Evolutionary conservation across 129 eudicot genomes (phyloP).

Genomic region (Artemisia annua): DNA sequence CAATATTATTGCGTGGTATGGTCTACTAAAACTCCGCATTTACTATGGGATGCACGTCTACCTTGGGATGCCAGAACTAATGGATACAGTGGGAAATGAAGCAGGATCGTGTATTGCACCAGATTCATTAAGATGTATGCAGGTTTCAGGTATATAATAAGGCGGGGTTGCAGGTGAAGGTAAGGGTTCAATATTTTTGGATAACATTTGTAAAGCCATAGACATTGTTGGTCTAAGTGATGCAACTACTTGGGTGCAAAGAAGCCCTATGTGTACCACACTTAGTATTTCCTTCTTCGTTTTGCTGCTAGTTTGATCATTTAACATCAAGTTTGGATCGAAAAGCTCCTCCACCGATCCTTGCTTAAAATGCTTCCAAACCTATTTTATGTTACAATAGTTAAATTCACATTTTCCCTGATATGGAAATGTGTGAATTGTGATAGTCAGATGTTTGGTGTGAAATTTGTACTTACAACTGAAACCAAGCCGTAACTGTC

Average conservation of each 20-base stretch:
- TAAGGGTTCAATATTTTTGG: constrained; percentile 49
- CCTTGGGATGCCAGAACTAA: constrained; percentile 53
- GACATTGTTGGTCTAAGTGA: constrained; percentile 84
- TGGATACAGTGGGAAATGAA: constrained; percentile 58
- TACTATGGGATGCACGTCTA: constrained; percentile 11
- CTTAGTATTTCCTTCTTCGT: constrained; percentile 42
- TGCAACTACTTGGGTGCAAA: constrained; percentile 75
- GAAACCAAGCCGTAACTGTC: constrained; percentile 48
- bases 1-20: constrained; percentile 10
- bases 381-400: constrained; percentile 30
- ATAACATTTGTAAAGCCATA: constrained; percentile 62
- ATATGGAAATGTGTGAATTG: not conserved
- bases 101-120: constrained; percentile 26
- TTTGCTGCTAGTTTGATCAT: constrained; percentile 26
- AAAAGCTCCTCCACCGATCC: constrained; percentile 54
- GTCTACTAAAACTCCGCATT: not conserved
- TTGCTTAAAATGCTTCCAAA: constrained; percentile 65
- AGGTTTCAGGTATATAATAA: constrained; percentile 57
- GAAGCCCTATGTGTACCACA: constrained; percentile 74
- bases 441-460: not conserved
- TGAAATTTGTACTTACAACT: constrained; percentile 36
- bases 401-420: constrained; percentile 19
- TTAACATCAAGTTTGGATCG: constrained; percentile 60
- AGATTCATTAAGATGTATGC: constrained; percentile 39
- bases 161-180: constrained; percentile 74